Conservation (phyloP, 257 asterid genomes). For the Penstemon davidsonii region DNA sequence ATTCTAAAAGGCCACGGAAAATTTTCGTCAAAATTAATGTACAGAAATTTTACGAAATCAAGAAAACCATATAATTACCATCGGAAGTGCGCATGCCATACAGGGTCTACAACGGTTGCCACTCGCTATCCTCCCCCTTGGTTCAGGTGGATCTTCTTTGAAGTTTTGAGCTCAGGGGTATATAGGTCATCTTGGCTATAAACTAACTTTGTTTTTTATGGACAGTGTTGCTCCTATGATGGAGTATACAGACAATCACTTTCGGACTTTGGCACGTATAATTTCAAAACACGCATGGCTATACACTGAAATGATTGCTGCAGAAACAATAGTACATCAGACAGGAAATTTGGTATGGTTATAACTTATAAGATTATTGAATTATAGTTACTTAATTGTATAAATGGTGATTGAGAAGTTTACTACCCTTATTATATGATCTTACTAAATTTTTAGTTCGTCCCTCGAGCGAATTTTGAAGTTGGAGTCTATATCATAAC, state of each 20-base stretch:
- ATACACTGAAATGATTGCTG: conserved; percentile 96
- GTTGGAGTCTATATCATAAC: too few species aligned
- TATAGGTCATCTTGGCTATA: conserved; percentile 4
- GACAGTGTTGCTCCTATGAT: conserved; percentile 96
- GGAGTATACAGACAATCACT: conserved; percentile 92
- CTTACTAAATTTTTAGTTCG: too few species aligned
- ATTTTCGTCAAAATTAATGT: conserved; percentile 44
- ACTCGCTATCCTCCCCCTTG: conserved; percentile 70
- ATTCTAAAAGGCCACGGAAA: conserved; percentile 64
- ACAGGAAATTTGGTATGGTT: conserved; percentile 73
- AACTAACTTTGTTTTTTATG: conserved; percentile 27
- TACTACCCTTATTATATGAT: too few species aligned
- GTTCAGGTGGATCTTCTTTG: conserved; percentile 68
- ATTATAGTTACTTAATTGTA: too few species aligned
- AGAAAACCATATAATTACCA: conserved; percentile 39
- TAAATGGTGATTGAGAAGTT: too few species aligned
- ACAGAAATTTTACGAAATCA: conserved; percentile 42
- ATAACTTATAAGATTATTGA: too few species aligned
- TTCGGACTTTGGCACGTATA: conserved; percentile 86
- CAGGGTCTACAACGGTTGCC: conserved; percentile 62
- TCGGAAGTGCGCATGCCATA: conserved; percentile 43
- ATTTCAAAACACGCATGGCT: conserved; percentile 86
- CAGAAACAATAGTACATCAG: conserved; percentile 89
- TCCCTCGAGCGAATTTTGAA: too few species aligned
- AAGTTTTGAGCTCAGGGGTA: background rate